Evolutionary conservation across 331 rosid genomes (phyloP), one percentile per base, ranked within the genome.

Genomic region (Stylosanthes scabra): DNA sequence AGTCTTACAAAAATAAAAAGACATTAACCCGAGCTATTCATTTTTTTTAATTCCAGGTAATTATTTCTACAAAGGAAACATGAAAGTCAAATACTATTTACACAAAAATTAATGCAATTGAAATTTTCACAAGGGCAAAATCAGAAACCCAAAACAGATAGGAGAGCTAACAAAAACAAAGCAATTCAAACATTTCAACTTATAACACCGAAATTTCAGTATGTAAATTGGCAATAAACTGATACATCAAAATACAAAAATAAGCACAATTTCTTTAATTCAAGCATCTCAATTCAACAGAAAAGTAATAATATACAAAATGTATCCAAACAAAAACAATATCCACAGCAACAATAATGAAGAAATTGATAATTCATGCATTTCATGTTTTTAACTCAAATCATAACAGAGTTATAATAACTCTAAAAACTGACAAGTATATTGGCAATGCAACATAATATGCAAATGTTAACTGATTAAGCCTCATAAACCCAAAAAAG

Each of bases 301-400:
- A 31, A 31, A 31, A 31, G 11, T 11, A 52, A 0, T 1, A 41
- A 66, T 11, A 20, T 67, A 9, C 34, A 3, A 10, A 8, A 61
- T 46, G 10, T 46, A 46, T 7, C n/a, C 52, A 46, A 46, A 46
- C 13, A 10, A 46, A n/a, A 46, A 46, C 52, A 46, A 10, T 46
- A 3, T 12, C 52, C 4, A 46, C 13, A 39, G 11, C 20, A 52
- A 8, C 9, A 13, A 6, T 9, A 8, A 57, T 8, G 2, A 37
- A 74, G 37, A 3, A 31, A 31, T 31, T 31, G 37, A 31, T 31
- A 13, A 64, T 70, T 63, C 44, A 58, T 14, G 58, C 47, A 64
- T 6, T 12, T 60, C 40, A 31, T 31, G 37, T 31, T 31, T 31
- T 31, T 31, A 31, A 3, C 37, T 31, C 37, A 31, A 15, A 56